These are phyloP conservation scores for Aureobasidium sp. DNA, from an alignment of 2,329 filamentous ascomycete species.

Conservation along the genomic window DNA sequence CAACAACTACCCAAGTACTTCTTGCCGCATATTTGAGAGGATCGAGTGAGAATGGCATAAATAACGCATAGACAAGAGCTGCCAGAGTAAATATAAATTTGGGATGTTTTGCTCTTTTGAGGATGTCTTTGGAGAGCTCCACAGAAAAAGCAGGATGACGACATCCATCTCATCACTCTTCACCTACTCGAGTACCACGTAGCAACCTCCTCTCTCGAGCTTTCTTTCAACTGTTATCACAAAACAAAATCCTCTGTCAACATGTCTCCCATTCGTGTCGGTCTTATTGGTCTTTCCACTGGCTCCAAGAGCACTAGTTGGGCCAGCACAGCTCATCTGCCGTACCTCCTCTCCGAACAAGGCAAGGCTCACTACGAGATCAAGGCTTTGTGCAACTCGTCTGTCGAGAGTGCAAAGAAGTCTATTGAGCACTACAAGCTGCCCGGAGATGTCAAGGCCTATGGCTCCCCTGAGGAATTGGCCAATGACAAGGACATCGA, in stretches of 20 bases:
- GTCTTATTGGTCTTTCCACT: constrained; percentile 51
- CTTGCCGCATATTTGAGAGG: neutral
- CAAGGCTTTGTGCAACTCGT: constrained; percentile 45
- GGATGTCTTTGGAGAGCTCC: neutral
- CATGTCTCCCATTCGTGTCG: constrained; percentile 44
- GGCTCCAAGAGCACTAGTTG: constrained; percentile 38
- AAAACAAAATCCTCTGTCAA: neutral
- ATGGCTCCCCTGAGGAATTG: constrained; percentile 38
- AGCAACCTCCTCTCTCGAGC: neutral
- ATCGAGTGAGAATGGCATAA: neutral
- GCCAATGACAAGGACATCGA: constrained; percentile 42
- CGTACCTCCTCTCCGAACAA: constrained; percentile 43
- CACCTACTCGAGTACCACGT: too few relatives aligned
- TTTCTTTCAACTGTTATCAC: neutral
- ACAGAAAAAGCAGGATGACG: neutral
- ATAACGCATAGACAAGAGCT: neutral
- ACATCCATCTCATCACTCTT: neutral
- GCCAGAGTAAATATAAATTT: neutral
- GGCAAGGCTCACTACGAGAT: constrained; percentile 35
- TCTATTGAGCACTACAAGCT: constrained; percentile 38
- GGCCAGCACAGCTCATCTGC: constrained; percentile 51
- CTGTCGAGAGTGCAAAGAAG: constrained; percentile 34
- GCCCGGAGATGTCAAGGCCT: constrained; percentile 34
- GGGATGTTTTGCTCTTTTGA: neutral
- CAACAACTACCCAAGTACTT: neutral